Evolutionary conservation across 768 basidiomycete genomes (phyloP).

Genomic region (Russula vinacea): DNA sequence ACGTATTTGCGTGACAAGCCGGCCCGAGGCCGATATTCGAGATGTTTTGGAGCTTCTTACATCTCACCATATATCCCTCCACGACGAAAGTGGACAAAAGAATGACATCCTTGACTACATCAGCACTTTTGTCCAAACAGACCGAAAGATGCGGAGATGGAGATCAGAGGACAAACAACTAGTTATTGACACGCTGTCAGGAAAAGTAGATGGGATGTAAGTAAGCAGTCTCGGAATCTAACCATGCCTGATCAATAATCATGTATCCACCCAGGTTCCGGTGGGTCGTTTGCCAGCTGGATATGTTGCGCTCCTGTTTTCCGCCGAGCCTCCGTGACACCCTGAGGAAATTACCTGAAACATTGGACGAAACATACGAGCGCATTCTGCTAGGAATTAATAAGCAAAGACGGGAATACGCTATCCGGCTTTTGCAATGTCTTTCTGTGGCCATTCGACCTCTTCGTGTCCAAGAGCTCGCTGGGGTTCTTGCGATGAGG

Average conservation of each 20-base stretch:
- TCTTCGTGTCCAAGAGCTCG: slow-evolving; percentile 6
- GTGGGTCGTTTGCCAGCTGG: slow-evolving; percentile 12
- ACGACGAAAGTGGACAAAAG: neutral
- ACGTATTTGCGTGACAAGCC: neutral
- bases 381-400: neutral
- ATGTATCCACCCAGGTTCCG: neutral
- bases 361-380: slow-evolving; percentile 13
- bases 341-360: neutral
- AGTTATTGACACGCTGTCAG: neutral
- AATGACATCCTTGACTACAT: neutral
- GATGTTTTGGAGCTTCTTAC: neutral
- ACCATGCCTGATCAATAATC: neutral
- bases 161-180: neutral
- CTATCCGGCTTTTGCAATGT: slow-evolving; percentile 6
- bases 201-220: neutral
- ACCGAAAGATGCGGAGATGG: slow-evolving; percentile 3
- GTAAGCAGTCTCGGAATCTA: neutral
- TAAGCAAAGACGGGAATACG: neutral
- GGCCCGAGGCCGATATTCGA: neutral
- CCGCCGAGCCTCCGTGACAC: neutral
- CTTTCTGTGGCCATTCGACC: slow-evolving; percentile 7
- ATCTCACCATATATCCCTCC: neutral
- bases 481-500: slow-evolving; percentile 1
- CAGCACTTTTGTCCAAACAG: neutral
- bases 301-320: slow-evolving; percentile 2